Percentiles rank a stretch among this genome's conserved stretches.
Evolutionary conservation across 2,329 filamentous ascomycete species (phyloP).

Genomic region (Aureobasidium uvarum): DNA sequence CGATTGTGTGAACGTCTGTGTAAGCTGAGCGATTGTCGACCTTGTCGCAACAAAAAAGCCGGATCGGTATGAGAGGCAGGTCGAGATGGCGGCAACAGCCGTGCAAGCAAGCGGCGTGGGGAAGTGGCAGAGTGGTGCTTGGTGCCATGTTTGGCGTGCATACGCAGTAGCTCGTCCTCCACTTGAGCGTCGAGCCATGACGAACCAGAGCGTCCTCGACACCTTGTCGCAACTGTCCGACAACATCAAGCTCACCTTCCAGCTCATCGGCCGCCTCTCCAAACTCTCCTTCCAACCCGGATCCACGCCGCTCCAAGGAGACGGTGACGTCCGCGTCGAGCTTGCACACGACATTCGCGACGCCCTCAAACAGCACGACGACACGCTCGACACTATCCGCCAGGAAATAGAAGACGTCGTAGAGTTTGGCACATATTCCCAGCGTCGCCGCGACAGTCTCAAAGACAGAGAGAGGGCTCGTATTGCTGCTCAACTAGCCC

Average conservation of each 20-base stretch:
- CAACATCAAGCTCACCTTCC: slow-evolving; percentile 53
- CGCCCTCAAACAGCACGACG: slow-evolving; percentile 71
- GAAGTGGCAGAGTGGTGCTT: background rate
- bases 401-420: slow-evolving; percentile 75
- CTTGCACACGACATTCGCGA: slow-evolving; percentile 78
- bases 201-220: slow-evolving; percentile 12
- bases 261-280: slow-evolving; percentile 57
- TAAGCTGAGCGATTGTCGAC: background rate
- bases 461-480: slow-evolving; percentile 63
- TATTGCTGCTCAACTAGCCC: slow-evolving; percentile 64
- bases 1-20: background rate
- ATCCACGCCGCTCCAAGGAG: slow-evolving; percentile 60
- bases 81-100: slow-evolving; percentile 6
- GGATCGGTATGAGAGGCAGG: slow-evolving; percentile 11
- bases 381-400: slow-evolving; percentile 75
- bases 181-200: slow-evolving; percentile 18
- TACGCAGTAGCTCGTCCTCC: background rate
- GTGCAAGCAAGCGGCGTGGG: background rate
- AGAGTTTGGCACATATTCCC: slow-evolving; percentile 42
- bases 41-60: slow-evolving; percentile 20
- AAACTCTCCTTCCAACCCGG: slow-evolving; percentile 61
- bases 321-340: slow-evolving; percentile 64
- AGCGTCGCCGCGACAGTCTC: slow-evolving; percentile 50
- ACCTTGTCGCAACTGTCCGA: slow-evolving; percentile 49
- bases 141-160: slow-evolving; percentile 11